Evolutionary conservation across 441 rosid genomes (phyloP), one percentile per base, ranked within the genome.

Genomic region (Aleurites moluccanus): DNA sequence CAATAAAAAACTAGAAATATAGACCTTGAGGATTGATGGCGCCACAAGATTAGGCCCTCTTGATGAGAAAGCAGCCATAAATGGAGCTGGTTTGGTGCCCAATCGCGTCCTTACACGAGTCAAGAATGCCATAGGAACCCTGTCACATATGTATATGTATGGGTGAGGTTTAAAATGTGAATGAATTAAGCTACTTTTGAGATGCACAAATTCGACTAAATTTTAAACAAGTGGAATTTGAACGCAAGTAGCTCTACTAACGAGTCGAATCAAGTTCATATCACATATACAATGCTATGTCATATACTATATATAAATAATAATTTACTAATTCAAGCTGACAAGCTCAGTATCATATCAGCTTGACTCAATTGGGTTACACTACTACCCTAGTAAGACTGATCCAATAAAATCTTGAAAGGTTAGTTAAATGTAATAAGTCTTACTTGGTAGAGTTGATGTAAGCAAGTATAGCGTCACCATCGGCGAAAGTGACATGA

Each of bases 21-120:
- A 33, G 6, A 79, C 82, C 74, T 80, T 88, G 62, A 89, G 91
- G 77, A 91, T 80, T 64, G 82, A 82, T 6, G 84, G 77, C 16
- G 82, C 86, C 2, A 87, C 9, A 7, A 30, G 13, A 78, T 84
- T 91, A n/a, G 92, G 93, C 13, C 96, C 93, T 57, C 73, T 74
- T 7, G 93, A 89, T 47, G 93, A 91, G 79, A 89, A 88, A 0
- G 85, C 69, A 8, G 93, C 90, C 86, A 91, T 78, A 63, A 67
- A 70, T 13, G 93, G 93, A 15, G 96, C 86, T 21, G 92, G 96
- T 40, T 83, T 83, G 18, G 63, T 23, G 8, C n/a, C 69, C 23
- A 75, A 9, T 23, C 30, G 10, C n/a, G 88, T 77, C 27, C 8
- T 67, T 10, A 73, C 85, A 18, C 67, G 64, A 1, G 86, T 80